phyloP scores from a whole-genome alignment of 805 yeast genomes.

The Henningerozyma blattae region DNA sequence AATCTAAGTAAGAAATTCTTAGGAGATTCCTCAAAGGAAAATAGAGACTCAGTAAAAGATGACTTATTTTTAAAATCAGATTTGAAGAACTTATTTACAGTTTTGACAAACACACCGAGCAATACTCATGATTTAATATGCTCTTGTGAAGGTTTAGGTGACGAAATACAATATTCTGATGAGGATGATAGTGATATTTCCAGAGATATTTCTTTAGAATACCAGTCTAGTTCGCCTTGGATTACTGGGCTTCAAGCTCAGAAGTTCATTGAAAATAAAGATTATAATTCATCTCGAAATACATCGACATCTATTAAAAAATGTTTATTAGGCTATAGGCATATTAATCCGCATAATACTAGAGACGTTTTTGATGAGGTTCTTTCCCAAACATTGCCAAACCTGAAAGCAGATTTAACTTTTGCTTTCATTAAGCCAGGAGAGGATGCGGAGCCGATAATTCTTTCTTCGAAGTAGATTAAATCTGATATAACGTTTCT shows the following conservation, averaged over 20 bases:
- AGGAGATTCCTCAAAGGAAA: slow-evolving; percentile 21
- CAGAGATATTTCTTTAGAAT: neutral
- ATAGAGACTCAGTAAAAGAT: slow-evolving; percentile 33
- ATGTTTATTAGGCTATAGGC: slow-evolving; percentile 52
- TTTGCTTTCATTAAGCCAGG: slow-evolving; percentile 20
- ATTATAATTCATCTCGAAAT: slow-evolving; percentile 12
- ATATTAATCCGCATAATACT: slow-evolving; percentile 37
- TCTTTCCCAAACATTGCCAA: slow-evolving; percentile 10
- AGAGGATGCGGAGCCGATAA: too few species aligned
- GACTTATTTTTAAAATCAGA: slow-evolving; percentile 61
- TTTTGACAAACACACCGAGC: slow-evolving; percentile 37
- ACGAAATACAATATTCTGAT: slow-evolving; percentile 10
- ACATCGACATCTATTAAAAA: slow-evolving; percentile 37
- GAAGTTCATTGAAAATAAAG: slow-evolving; percentile 12
- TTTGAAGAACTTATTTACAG: slow-evolving; percentile 61
- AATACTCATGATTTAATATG: slow-evolving; percentile 76
- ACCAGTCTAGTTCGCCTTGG: slow-evolving; percentile 23
- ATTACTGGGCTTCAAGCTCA: slow-evolving; percentile 42
- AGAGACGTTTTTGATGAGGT: slow-evolving; percentile 10
- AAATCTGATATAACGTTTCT: too few species aligned
- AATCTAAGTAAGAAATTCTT: slow-evolving; percentile 66
- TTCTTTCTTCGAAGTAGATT: too few species aligned
- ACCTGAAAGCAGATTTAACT: slow-evolving; percentile 7
- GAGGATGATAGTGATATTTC: neutral
- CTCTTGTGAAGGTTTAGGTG: slow-evolving; percentile 46